Percentiles rank a stretch among this genome's conserved stretches.
Conservation (phyloP, 1,284 basidiomycete species). For the Xerocomus nothofagi region DNA sequence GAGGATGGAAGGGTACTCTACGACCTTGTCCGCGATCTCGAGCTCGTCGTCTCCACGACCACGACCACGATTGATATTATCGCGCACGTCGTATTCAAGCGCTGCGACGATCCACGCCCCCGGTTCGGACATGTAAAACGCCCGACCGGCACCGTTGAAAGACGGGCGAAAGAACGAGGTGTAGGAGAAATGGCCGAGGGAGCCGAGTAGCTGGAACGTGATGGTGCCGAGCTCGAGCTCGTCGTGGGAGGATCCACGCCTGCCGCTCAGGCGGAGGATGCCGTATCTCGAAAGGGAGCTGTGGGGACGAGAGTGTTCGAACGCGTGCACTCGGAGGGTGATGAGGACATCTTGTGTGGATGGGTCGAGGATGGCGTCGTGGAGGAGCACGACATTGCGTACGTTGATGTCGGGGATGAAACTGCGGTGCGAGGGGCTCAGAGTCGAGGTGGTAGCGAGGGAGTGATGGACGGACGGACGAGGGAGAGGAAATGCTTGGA, state of each 20-base stretch:
- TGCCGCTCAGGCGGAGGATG: constrained; percentile 8
- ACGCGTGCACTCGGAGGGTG: constrained; percentile 7
- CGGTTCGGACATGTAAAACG: constrained; percentile 4
- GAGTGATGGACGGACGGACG: not conserved
- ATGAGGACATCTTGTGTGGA: constrained; percentile 13
- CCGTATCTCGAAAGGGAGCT: constrained; percentile 2
- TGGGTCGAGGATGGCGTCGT: constrained; percentile 12
- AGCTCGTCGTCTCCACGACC: not conserved
- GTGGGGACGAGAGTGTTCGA: constrained; percentile 8
- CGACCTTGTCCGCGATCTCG: not conserved
- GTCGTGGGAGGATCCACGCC: no score
- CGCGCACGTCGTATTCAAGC: constrained; percentile 19
- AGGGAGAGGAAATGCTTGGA: constrained; percentile 19
- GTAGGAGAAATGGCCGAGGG: not conserved
- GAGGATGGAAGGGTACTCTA: constrained; percentile 12
- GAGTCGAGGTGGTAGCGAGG: not conserved
- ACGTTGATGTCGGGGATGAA: constrained; percentile 5
- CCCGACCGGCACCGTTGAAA: constrained; percentile 16
- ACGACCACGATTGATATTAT: not conserved
- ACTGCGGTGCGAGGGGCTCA: constrained; percentile 11
- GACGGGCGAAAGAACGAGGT: constrained; percentile 12
- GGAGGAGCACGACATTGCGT: constrained; percentile 4
- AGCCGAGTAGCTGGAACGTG: constrained; percentile 11
- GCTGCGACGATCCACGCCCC: constrained; percentile 1
- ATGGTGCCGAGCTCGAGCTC: constrained; percentile 13